Base-by-base conservation (phyloP, 1,284 basidiomycete species). In the Malassezia obtusa region DNA sequence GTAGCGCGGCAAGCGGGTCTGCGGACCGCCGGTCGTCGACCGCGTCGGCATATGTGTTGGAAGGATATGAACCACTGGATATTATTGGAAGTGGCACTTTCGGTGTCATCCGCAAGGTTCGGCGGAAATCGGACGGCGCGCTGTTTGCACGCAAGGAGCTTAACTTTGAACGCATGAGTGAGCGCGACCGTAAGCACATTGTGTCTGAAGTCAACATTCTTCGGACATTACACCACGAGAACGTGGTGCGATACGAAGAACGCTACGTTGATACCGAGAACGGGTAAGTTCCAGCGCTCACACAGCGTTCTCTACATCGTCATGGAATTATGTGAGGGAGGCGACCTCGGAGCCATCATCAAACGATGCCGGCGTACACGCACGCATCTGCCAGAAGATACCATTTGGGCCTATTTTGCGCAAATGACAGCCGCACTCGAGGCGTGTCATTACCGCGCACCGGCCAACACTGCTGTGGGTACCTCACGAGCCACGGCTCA, bases 151-250 rank as follows among this genome's bases (percentile, higher is more conserved):
- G 89, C 37, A 95, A 96, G 73, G 89, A 96, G 75, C 82, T 98
- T 63, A 89, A 94, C 76, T 96, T 94, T 75, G 87, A 89, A 64
- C 81, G 84, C 58, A 94, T 94, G 90, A 85, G 81, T 45, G 88
- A 92, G 71, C 81, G 87, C 49, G 90, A 94, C 74, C 80, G 87
- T 63, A 88, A 87, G 72, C 92, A 96, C 75, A 90, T 96, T 55
- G 86, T 92, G 4, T 83, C 90, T n/a, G 92, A 98, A 82, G 91
- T 96, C 39, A 94, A 94, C 70, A 98, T 96, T 64, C 81, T 96
- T 54, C 92, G 94, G 76, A 88, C 90, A 64, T 79, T 96, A 17
- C 82, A 87, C 64, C 88, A 96, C 75, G 86, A 88, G 67, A 86
- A 96, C 75, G 95, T 96, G 60, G 92, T 96, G 60, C 84, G 85